Percentiles rank a stretch among this genome's conserved stretches.
phyloP scores from a whole-genome alignment of 805 yeast species.

The Ogataea philodendri region DNA sequence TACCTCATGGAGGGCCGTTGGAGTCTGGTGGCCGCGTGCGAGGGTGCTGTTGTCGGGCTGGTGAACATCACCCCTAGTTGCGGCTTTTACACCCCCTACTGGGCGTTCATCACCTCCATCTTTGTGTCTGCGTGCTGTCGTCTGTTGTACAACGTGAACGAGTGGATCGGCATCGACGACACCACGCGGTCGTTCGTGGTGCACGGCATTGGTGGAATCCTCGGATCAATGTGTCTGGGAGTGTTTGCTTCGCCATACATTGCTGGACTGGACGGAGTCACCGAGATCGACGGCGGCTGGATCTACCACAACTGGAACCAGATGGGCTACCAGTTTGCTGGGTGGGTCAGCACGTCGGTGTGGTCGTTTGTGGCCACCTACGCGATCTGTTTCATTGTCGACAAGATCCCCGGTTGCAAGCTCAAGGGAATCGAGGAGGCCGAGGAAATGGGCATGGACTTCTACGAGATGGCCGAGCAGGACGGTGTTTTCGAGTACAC shows the following conservation, averaged over 20 bases:
- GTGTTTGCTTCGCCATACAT: slow-evolving; percentile 44
- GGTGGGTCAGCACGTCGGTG: slow-evolving; percentile 39
- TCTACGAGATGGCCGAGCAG: slow-evolving; percentile 48
- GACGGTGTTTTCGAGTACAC: slow-evolving; percentile 15
- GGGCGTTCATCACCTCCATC: slow-evolving; percentile 42
- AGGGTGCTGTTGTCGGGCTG: slow-evolving; percentile 45
- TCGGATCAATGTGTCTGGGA: slow-evolving; percentile 43
- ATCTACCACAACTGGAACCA: slow-evolving; percentile 44
- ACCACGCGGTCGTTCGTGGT: slow-evolving; percentile 44
- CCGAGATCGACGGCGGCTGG: slow-evolving; percentile 48
- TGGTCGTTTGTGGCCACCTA: slow-evolving; percentile 48
- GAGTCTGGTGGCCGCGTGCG: slow-evolving; percentile 43
- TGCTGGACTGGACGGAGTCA: slow-evolving; percentile 43
- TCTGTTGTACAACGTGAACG: slow-evolving; percentile 35
- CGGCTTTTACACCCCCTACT: slow-evolving; percentile 46
- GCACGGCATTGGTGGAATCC: slow-evolving; percentile 50
- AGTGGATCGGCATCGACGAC: slow-evolving; percentile 45
- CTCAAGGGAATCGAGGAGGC: slow-evolving; percentile 45
- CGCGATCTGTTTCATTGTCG: slow-evolving; percentile 44
- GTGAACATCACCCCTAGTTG: slow-evolving; percentile 49
- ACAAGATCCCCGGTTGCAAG: slow-evolving; percentile 49
- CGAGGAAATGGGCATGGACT: slow-evolving; percentile 52
- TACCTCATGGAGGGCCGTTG: slow-evolving; percentile 38
- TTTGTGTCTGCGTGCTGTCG: slow-evolving; percentile 41
- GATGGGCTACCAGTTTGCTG: slow-evolving; percentile 46